Evolutionary conservation across 2,329 filamentous ascomycete species (phyloP).

Genomic region (Myotisia sp.): DNA sequence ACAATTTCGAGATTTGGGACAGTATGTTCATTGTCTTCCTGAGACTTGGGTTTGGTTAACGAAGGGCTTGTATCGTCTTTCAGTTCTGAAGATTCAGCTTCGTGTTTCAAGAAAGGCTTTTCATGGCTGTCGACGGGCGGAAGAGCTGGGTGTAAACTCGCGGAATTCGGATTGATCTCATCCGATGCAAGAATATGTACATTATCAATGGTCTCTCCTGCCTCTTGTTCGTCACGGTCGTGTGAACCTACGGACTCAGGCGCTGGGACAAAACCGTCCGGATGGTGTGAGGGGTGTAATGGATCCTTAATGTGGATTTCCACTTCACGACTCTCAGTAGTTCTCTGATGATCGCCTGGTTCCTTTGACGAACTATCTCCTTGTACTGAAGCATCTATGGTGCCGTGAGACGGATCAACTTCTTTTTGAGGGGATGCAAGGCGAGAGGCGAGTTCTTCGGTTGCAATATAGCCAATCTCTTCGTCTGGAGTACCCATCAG

Average conservation of each 20-base stretch:
- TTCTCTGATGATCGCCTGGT: constrained; percentile 12
- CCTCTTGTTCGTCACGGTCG: constrained; percentile 29
- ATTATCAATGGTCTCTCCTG: constrained; percentile 44
- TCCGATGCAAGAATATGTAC: constrained; percentile 80
- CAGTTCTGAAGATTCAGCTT: constrained; percentile 33
- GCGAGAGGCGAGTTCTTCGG: constrained; percentile 67
- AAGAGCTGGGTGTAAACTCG: constrained; percentile 64
- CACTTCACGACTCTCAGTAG: constrained; percentile 18
- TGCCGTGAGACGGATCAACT: constrained; percentile 17
- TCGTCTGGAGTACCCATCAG: constrained; percentile 69
- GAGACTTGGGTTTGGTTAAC: constrained; percentile 34
- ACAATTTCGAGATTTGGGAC: constrained; percentile 83
- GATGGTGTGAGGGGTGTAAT: constrained; percentile 28
- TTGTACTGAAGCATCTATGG: not conserved
- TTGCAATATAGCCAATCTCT: constrained; percentile 76
- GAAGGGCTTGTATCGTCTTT: constrained; percentile 43
- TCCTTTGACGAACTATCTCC: not conserved
- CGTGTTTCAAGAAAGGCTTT: constrained; percentile 33
- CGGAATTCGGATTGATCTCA: constrained; percentile 57
- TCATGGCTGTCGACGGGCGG: constrained; percentile 52
- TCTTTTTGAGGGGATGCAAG: constrained; percentile 48
- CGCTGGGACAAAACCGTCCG: constrained; percentile 38
- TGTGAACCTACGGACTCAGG: constrained; percentile 38
- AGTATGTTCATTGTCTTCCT: constrained; percentile 34
- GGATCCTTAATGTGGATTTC: constrained; percentile 64